Percentiles rank a stretch among this genome's conserved stretches.
phyloP scores from a whole-genome alignment of 352 stramenopile species.

The Phytophthora multivora region DNA sequence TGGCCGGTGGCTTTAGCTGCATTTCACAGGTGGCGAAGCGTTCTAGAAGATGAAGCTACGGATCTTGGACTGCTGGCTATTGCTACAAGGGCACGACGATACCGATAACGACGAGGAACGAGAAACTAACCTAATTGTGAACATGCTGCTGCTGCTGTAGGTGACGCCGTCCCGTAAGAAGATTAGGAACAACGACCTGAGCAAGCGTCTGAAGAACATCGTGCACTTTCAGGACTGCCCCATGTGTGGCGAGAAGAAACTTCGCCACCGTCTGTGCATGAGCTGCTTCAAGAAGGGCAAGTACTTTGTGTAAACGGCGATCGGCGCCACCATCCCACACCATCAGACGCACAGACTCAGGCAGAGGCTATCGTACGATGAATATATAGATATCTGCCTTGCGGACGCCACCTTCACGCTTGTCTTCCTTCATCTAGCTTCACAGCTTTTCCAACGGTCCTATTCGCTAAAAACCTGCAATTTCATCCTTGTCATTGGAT shows the following conservation, averaged over 20 bases:
- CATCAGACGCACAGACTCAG: constrained; percentile 5
- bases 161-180: constrained; percentile 87
- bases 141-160: constrained; percentile 38
- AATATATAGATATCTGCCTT: constrained; percentile 41
- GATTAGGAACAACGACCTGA: constrained; percentile 89
- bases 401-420: constrained; percentile 7
- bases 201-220: constrained; percentile 90
- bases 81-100: background rate
- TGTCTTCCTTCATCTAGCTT: background rate
- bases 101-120: background rate
- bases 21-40: background rate
- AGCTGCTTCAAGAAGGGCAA: constrained; percentile 93
- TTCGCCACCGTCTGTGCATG: constrained; percentile 90
- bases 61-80: background rate
- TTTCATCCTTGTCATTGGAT: constrained; percentile 19
- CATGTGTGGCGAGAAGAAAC: constrained; percentile 87
- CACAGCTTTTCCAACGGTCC: background rate
- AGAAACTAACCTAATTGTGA: constrained; percentile 8
- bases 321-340: constrained; percentile 1
- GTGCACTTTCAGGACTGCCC: constrained; percentile 89
- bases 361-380: constrained; percentile 10
- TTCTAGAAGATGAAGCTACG: background rate
- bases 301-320: constrained; percentile 81
- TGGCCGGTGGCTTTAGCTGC: background rate
- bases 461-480: constrained; percentile 18